Conservation (phyloP, 768 basidiomycete species). For the Daedalea quercina region DNA sequence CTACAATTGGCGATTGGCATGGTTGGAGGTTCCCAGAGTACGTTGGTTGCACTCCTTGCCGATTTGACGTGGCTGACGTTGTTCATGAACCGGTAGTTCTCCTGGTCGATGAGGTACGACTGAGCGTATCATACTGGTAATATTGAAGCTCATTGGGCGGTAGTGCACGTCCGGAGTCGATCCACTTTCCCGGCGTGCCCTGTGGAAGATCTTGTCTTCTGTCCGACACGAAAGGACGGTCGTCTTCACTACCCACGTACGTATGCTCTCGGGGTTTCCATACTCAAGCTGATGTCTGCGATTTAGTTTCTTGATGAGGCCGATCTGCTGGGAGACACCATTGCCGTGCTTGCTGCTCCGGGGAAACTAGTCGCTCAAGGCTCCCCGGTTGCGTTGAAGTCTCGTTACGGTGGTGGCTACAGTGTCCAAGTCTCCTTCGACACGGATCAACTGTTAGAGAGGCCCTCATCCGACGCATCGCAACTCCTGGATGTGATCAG, state of each 20-base stretch:
- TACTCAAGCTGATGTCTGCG: neutral
- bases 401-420: slow-evolving; percentile 66
- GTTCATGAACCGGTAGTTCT: slow-evolving; percentile 10
- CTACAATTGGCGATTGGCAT: slow-evolving; percentile 78
- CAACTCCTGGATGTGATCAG: slow-evolving; percentile 11
- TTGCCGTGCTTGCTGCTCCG: slow-evolving; percentile 69
- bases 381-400: slow-evolving; percentile 67
- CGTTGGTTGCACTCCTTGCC: slow-evolving; percentile 15
- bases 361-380: slow-evolving; percentile 71
- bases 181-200: slow-evolving; percentile 67
- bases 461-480: slow-evolving; percentile 19
- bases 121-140: neutral
- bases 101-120: slow-evolving; percentile 19
- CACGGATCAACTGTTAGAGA: slow-evolving; percentile 11
- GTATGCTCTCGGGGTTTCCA: slow-evolving; percentile 11
- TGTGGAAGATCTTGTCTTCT: slow-evolving; percentile 70
- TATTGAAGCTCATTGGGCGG: neutral
- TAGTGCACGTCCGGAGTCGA: slow-evolving; percentile 76
- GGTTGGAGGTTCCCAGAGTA: slow-evolving; percentile 67
- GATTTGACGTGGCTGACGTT: too few relatives aligned
- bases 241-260: slow-evolving; percentile 73
- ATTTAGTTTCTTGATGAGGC: slow-evolving; percentile 71
- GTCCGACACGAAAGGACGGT: slow-evolving; percentile 62
- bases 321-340: slow-evolving; percentile 68
- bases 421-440: slow-evolving; percentile 45